These are phyloP conservation scores for Suhomyces tanzawaensis DNA, from an alignment of 805 yeast species.

Conservation along the genomic window DNA sequence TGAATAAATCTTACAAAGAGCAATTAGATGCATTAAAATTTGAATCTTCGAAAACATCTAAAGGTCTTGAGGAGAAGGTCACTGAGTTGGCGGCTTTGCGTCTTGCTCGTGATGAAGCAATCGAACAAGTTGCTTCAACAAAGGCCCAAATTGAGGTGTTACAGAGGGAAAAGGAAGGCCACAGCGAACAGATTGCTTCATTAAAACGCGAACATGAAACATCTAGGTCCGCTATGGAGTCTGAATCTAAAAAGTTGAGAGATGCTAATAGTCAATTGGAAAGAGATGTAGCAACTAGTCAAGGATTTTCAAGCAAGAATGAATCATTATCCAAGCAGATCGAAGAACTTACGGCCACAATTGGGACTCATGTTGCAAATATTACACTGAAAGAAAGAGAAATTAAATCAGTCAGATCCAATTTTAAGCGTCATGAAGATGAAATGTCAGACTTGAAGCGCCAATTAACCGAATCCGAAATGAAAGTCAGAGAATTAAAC, in stretches of 20 bases:
- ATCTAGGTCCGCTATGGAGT: slow-evolving; percentile 1
- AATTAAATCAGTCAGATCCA: slow-evolving; percentile 12
- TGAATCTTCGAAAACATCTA: slow-evolving; percentile 16
- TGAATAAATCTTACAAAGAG: slow-evolving; percentile 30
- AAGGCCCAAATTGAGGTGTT: slow-evolving; percentile 8
- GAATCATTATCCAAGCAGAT: slow-evolving; percentile 13
- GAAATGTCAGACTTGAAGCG: slow-evolving; percentile 13
- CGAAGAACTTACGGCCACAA: slow-evolving; percentile 10
- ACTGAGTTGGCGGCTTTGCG: slow-evolving; percentile 9
- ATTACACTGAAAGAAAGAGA: slow-evolving; percentile 12
- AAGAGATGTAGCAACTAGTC: slow-evolving; percentile 10
- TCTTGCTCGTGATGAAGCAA: slow-evolving; percentile 7
- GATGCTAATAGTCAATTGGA: slow-evolving; percentile 6
- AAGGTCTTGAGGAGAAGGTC: slow-evolving; percentile 7
- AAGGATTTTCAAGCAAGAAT: slow-evolving; percentile 8
- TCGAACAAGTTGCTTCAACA: slow-evolving; percentile 4
- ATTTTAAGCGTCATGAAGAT: slow-evolving; percentile 11
- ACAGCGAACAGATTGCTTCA: slow-evolving; percentile 6
- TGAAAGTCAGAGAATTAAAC: slow-evolving; percentile 12
- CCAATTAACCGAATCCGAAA: slow-evolving; percentile 14
- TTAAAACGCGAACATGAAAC: slow-evolving; percentile 10
- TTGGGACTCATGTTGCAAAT: slow-evolving; percentile 9
- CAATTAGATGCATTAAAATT: slow-evolving; percentile 30
- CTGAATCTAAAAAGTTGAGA: slow-evolving; percentile 11
- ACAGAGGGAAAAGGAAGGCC: slow-evolving; percentile 10